Evolutionary conservation across 2,329 filamentous ascomycete species (phyloP).

Genomic region (Bisporella sp.): DNA sequence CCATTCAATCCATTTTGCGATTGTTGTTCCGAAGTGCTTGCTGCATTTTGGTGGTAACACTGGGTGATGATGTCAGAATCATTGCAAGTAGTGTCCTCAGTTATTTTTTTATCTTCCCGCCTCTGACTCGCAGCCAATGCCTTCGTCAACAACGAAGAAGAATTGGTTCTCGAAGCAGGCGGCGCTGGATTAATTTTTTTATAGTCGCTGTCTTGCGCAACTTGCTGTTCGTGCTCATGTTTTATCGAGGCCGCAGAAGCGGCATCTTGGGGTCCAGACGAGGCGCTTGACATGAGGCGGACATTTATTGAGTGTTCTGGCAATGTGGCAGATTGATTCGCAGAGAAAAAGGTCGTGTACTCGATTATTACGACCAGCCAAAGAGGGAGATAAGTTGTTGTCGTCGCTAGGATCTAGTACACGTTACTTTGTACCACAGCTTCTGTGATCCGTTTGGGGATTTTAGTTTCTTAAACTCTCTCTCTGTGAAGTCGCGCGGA

Average conservation of each 20-base stretch:
- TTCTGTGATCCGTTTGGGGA: too few relatives aligned
- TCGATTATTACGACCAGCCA: constrained; percentile 2
- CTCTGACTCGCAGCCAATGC: constrained; percentile 18
- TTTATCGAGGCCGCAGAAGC: constrained; percentile 24
- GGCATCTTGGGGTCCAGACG: constrained; percentile 27
- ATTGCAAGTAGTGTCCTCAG: too few relatives aligned
- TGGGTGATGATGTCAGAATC: too few relatives aligned
- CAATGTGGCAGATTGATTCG: constrained; percentile 26
- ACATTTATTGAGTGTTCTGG: constrained; percentile 27
- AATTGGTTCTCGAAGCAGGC: constrained; percentile 13
- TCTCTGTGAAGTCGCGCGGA: too few relatives aligned
- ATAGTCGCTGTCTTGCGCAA: constrained; percentile 16
- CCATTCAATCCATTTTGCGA: constrained; percentile 13
- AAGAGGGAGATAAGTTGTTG: neutral
- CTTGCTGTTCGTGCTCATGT: constrained; percentile 17
- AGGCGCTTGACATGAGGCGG: constrained; percentile 28
- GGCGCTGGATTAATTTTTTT: constrained; percentile 15
- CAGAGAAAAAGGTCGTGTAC: constrained; percentile 11
- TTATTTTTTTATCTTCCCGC: constrained; percentile 4
- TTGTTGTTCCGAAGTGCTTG: neutral
- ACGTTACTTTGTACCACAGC: too few relatives aligned
- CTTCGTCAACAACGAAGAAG: constrained; percentile 24
- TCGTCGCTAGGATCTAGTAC: too few relatives aligned
- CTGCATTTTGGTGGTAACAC: too few relatives aligned
- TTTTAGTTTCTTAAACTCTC: too few relatives aligned